phyloP scores from a whole-genome alignment of 2,329 filamentous ascomycete genomes.

The Neonectria hederae region DNA sequence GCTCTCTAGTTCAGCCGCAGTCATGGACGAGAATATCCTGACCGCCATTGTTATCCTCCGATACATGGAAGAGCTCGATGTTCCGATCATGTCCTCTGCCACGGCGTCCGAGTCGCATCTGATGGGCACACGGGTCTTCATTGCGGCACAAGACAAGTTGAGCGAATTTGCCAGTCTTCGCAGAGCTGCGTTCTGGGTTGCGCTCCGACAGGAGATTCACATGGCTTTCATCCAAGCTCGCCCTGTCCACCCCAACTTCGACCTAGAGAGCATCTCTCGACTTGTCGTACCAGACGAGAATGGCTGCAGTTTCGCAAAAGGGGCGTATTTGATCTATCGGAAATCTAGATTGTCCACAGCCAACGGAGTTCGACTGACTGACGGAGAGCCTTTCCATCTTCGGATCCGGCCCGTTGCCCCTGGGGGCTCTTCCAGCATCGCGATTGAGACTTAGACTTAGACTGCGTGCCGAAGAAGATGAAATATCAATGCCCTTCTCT shows the following conservation, averaged over 20 bases:
- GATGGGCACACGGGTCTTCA: slow-evolving; percentile 42
- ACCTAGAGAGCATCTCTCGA: slow-evolving; percentile 33
- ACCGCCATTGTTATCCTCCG: slow-evolving; percentile 45
- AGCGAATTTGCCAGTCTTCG: slow-evolving; percentile 42
- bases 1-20: slow-evolving; percentile 37
- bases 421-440: not conserved
- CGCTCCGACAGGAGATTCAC: slow-evolving; percentile 43
- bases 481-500: slow-evolving; percentile 21
- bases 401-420: slow-evolving; percentile 2
- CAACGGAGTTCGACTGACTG: not conserved
- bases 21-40: slow-evolving; percentile 44
- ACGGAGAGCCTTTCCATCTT: slow-evolving; percentile 24
- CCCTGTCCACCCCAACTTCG: slow-evolving; percentile 42
- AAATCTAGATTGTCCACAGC: slow-evolving; percentile 12
- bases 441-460: not conserved
- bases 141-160: slow-evolving; percentile 42
- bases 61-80: slow-evolving; percentile 43
- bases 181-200: slow-evolving; percentile 43
- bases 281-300: slow-evolving; percentile 37
- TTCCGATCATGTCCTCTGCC: slow-evolving; percentile 30
- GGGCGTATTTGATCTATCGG: not conserved
- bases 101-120: slow-evolving; percentile 39
- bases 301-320: slow-evolving; percentile 41
- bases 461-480: slow-evolving; percentile 14
- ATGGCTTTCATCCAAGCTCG: slow-evolving; percentile 45